Conservation (phyloP, 495 filamentous ascomycete genomes). For the Jackrogersella minutella region DNA sequence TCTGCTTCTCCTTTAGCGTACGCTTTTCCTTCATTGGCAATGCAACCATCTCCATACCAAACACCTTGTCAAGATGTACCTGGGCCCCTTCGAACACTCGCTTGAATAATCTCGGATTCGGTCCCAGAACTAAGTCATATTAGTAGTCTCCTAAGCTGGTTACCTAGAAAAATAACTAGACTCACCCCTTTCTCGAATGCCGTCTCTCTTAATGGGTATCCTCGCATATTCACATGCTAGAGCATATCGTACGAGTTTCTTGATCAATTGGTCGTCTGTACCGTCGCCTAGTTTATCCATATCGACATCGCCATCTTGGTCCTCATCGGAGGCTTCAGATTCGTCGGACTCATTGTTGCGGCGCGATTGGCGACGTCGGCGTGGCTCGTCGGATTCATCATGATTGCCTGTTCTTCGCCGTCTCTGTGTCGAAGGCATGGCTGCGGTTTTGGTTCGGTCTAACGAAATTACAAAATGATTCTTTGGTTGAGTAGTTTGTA, state of each 20-base stretch:
- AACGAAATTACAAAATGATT: background rate
- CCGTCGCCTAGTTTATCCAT: constrained; percentile 43
- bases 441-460: background rate
- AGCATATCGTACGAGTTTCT: constrained; percentile 90
- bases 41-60: constrained; percentile 89
- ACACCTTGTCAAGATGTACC: constrained; percentile 65
- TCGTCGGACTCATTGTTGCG: constrained; percentile 44
- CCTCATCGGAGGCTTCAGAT: constrained; percentile 44
- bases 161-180: background rate
- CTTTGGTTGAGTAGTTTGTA: background rate
- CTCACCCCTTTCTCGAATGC: constrained; percentile 77
- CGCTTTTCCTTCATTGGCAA: constrained; percentile 83
- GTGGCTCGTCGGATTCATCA: constrained; percentile 25
- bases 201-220: constrained; percentile 74
- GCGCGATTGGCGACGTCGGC: constrained; percentile 34
- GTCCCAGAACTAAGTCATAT: constrained; percentile 57
- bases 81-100: constrained; percentile 74
- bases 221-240: constrained; percentile 89
- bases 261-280: constrained; percentile 73
- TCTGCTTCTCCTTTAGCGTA: constrained; percentile 75
- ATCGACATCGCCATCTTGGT: constrained; percentile 47
- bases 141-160: background rate
- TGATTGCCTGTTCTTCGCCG: constrained; percentile 34
- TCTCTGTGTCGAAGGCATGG: constrained; percentile 42
- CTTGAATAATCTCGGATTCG: constrained; percentile 69